Percentiles rank a stretch among this genome's conserved stretches.
Conservation (phyloP, 192 early-diverging fungal species). For the Mortierella alpina region DNA sequence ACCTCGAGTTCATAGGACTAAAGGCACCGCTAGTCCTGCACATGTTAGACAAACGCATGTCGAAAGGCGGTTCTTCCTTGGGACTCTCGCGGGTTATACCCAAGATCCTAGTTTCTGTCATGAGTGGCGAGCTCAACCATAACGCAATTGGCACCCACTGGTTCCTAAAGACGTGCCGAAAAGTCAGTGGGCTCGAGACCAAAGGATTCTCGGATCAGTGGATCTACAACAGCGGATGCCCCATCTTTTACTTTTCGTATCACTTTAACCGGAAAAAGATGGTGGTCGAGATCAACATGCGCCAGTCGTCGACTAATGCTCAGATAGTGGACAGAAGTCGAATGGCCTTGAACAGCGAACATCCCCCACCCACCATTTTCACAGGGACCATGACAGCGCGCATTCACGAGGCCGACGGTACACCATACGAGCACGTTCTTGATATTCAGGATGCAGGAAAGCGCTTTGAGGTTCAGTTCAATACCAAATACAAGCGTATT, state of each 20-base stretch:
- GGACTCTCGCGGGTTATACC: conserved; percentile 83
- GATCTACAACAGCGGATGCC: conserved; percentile 92
- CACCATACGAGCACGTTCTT: conserved; percentile 85
- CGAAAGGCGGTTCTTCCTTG: conserved; percentile 77
- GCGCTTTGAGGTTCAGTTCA: conserved; percentile 92
- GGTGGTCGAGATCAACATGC: conserved; percentile 90
- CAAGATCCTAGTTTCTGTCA: conserved; percentile 80
- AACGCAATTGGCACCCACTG: conserved; percentile 73
- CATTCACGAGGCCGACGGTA: conserved; percentile 87
- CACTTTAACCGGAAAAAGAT: conserved; percentile 97
- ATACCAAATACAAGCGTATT: conserved; percentile 98
- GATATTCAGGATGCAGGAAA: conserved; percentile 81
- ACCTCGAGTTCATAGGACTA: conserved; percentile 80
- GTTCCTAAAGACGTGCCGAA: conserved; percentile 86
- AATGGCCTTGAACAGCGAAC: conserved; percentile 14
- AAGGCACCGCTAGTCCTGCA: conserved; percentile 92
- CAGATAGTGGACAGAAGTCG: conserved; percentile 42
- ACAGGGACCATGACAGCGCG: conserved; percentile 77
- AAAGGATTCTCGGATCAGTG: conserved; percentile 92
- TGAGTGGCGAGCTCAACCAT: conserved; percentile 71
- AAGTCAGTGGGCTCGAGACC: conserved; percentile 84
- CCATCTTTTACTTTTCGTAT: conserved; percentile 84
- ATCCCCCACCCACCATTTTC: conserved; percentile 47
- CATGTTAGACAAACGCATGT: conserved; percentile 90
- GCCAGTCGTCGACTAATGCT: conserved; percentile 75